A percentile compares a stretch with the other conserved stretches of the same genome.
Conservation (phyloP, 1,139 yeast species). For the Saccharomyces pastorianus region DNA sequence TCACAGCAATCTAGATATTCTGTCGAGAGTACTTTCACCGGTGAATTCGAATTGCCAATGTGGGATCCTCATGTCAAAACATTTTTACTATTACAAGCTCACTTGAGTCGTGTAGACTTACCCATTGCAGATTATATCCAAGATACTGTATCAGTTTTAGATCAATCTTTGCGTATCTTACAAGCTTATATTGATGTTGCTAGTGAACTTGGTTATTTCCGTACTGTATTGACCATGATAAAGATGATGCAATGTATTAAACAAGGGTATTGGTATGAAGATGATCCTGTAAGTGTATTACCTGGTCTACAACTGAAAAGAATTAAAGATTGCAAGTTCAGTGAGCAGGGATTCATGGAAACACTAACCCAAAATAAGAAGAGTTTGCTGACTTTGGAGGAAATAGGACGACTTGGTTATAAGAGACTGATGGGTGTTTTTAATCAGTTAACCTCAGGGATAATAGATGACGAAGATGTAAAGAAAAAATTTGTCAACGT, state of each 20-base stretch:
- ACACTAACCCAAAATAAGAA: conserved; percentile 4
- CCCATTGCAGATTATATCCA: conserved; percentile 95
- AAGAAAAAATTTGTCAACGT: conserved; percentile 37
- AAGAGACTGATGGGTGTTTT: conserved; percentile 13
- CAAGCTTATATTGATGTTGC: conserved; percentile 91
- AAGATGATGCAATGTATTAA: conserved; percentile 78
- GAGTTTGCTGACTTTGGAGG: conserved; percentile 22
- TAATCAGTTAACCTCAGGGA: conserved; percentile 10
- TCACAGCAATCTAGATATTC: conserved; percentile 74
- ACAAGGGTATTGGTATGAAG: conserved; percentile 82
- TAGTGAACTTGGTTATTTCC: conserved; percentile 69
- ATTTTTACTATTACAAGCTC: conserved; percentile 81
- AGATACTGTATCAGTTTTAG: conserved; percentile 87
- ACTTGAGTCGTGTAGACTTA: conserved; percentile 68
- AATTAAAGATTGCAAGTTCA: conserved; percentile 24
- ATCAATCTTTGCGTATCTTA: conserved; percentile 85
- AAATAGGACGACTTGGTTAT: conserved; percentile 28
- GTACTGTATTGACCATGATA: conserved; percentile 53
- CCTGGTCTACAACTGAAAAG: conserved; percentile 56
- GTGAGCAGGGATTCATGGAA: conserved; percentile 20
- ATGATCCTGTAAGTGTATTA: conserved; percentile 56
- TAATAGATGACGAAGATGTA: conserved; percentile 14
- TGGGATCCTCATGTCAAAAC: conserved; percentile 97
- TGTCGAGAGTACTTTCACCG: conserved; percentile 37
- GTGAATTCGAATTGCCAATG: conserved; percentile 51